Percentiles rank a stretch among this genome's conserved stretches.
phyloP scores from a whole-genome alignment of 768 basidiomycete species.

The Suillus americanus region DNA sequence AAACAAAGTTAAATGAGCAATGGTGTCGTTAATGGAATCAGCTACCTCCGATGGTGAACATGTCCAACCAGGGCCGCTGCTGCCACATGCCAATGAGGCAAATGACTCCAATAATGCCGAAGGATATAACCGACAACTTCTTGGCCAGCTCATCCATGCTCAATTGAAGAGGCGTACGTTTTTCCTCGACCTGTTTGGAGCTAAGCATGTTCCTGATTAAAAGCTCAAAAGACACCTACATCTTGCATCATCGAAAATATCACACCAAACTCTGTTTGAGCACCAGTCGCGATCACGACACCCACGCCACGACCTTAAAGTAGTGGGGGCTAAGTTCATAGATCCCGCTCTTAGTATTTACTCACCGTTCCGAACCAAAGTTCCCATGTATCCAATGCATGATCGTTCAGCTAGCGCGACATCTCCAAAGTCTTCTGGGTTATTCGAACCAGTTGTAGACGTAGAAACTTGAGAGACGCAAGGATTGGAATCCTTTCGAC shows the following conservation, averaged over 20 bases:
- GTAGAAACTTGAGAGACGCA: constrained; percentile 45
- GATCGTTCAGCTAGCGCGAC: constrained; percentile 77
- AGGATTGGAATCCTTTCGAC: constrained; percentile 61
- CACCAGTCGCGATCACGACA: constrained; percentile 83
- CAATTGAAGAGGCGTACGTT: constrained; percentile 87
- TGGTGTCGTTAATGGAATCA: constrained; percentile 1
- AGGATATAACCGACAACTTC: constrained; percentile 86
- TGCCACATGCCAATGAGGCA: constrained; percentile 88
- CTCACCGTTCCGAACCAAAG: constrained; percentile 84
- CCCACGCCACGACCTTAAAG: constrained; percentile 73
- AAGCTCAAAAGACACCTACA: constrained; percentile 39
- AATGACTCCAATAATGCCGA: constrained; percentile 93
- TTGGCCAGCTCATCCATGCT: constrained; percentile 97
- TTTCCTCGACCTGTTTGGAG: constrained; percentile 65
- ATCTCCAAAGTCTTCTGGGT: constrained; percentile 17
- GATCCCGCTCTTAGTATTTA: background rate
- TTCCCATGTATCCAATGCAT: constrained; percentile 96
- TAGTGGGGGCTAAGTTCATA: background rate
- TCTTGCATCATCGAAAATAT: constrained; percentile 99
- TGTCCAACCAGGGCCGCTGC: constrained; percentile 87
- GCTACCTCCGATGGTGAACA: constrained; percentile 98
- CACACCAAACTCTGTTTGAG: constrained; percentile 90
- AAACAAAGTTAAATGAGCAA: constrained; percentile 15
- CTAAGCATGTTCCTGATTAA: constrained; percentile 3
- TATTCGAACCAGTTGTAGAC: constrained; percentile 14